Conservation (phyloP, 2,329 filamentous ascomycete genomes). For the Colletotrichum lentis region DNA sequence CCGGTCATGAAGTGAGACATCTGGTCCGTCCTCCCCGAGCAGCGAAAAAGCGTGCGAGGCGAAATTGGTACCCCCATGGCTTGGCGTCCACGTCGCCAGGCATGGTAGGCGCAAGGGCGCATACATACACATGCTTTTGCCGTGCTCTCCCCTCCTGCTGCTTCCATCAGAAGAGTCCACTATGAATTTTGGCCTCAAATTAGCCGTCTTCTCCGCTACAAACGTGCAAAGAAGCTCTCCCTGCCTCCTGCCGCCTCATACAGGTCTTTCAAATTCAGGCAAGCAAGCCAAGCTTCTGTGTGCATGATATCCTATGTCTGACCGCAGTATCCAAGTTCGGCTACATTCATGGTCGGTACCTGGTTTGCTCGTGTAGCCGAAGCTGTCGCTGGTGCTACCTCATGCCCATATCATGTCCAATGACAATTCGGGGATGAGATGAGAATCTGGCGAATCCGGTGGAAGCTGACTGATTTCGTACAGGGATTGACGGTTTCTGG, state of each 20-base stretch:
- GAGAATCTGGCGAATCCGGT: constrained; percentile 8
- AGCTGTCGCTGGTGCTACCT: constrained; percentile 7
- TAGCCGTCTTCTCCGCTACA: neutral
- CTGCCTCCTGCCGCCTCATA: neutral
- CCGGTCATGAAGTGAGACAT: neutral
- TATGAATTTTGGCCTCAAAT: neutral
- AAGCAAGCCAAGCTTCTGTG: neutral
- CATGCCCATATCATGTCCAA: neutral
- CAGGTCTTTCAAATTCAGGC: neutral
- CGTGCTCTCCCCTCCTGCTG: neutral
- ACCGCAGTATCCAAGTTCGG: neutral
- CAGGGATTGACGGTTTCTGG: neutral
- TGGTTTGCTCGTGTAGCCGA: neutral
- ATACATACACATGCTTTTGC: neutral
- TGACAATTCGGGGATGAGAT: neutral
- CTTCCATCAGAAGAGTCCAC: neutral
- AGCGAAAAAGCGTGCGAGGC: neutral
- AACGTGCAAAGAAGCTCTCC: neutral
- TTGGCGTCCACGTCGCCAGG: constrained; percentile 13
- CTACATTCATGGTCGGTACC: neutral
- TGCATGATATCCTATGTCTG: neutral
- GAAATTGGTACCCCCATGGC: neutral
- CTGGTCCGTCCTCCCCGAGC: neutral
- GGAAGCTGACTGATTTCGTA: neutral
- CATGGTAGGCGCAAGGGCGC: constrained; percentile 13